phyloP scores from a whole-genome alignment of 208 protist genomes.

The Acanthamoeba polyphaga region DNA sequence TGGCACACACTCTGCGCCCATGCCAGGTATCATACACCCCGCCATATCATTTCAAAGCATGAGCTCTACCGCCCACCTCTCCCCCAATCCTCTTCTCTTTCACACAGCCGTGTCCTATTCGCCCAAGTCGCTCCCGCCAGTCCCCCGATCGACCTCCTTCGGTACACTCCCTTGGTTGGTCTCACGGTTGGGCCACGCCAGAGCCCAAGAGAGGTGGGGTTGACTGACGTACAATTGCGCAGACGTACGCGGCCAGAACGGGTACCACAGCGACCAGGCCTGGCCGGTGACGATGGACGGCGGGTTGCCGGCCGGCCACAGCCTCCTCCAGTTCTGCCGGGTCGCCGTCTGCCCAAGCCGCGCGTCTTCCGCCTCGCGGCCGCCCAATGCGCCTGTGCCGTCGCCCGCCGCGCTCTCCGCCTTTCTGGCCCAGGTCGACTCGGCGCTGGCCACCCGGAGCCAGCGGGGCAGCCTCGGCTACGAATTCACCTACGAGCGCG shows the following conservation, averaged over 20 bases:
- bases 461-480: background rate
- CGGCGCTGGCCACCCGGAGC: background rate
- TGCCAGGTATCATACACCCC: background rate
- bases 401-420: background rate
- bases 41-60: too few relatives aligned
- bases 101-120: background rate
- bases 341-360: background rate
- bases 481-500: constrained; percentile 56
- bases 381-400: background rate
- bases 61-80: background rate
- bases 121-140: background rate
- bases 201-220: too few relatives aligned
- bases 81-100: background rate
- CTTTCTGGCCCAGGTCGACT: background rate
- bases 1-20: constrained; percentile 7
- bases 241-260: too few relatives aligned
- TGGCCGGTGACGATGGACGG: background rate
- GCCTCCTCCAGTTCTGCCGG: background rate
- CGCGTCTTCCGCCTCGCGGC: background rate
- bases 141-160: background rate
- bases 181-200: too few relatives aligned
- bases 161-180: background rate
- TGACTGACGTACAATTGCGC: too few relatives aligned
- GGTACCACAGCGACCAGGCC: too few relatives aligned
- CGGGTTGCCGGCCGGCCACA: background rate